These are phyloP conservation scores for Pythium folliculosum DNA, from an alignment of 352 stramenopile species.

Conservation along the genomic window DNA sequence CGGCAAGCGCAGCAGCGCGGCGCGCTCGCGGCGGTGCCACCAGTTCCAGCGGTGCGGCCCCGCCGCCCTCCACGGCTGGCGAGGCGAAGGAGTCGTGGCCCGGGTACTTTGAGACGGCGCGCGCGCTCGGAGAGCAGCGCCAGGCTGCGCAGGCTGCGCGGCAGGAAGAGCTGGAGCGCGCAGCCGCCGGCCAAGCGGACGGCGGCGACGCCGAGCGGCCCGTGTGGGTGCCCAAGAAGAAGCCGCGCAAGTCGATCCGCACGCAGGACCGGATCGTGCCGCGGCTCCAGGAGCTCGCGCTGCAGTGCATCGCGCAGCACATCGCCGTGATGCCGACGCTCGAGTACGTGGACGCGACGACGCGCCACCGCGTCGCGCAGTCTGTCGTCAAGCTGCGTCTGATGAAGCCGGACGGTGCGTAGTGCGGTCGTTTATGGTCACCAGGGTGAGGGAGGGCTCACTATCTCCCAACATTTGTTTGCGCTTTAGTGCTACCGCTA, in stretches of 20 bases:
- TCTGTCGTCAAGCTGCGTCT: slow-evolving; percentile 56
- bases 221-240: slow-evolving; percentile 55
- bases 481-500: slow-evolving; percentile 54
- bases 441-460: background rate
- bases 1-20: slow-evolving; percentile 16
- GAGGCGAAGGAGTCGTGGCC: slow-evolving; percentile 44
- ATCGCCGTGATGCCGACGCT: slow-evolving; percentile 70
- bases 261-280: slow-evolving; percentile 51
- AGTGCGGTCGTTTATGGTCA: background rate
- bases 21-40: background rate
- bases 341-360: slow-evolving; percentile 66
- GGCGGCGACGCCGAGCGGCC: slow-evolving; percentile 20
- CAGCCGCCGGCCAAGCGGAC: slow-evolving; percentile 29
- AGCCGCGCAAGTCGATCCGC: slow-evolving; percentile 48
- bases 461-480: background rate
- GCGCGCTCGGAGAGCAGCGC: slow-evolving; percentile 61
- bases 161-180: slow-evolving; percentile 50
- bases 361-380: slow-evolving; percentile 60
- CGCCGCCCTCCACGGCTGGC: background rate
- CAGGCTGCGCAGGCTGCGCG: slow-evolving; percentile 59
- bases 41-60: background rate
- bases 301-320: slow-evolving; percentile 58
- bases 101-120: slow-evolving; percentile 75
- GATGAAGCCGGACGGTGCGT: slow-evolving; percentile 56
- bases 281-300: slow-evolving; percentile 53